phyloP scores from a whole-genome alignment of 345 rosid genomes.

The Erodium maritimum region DNA sequence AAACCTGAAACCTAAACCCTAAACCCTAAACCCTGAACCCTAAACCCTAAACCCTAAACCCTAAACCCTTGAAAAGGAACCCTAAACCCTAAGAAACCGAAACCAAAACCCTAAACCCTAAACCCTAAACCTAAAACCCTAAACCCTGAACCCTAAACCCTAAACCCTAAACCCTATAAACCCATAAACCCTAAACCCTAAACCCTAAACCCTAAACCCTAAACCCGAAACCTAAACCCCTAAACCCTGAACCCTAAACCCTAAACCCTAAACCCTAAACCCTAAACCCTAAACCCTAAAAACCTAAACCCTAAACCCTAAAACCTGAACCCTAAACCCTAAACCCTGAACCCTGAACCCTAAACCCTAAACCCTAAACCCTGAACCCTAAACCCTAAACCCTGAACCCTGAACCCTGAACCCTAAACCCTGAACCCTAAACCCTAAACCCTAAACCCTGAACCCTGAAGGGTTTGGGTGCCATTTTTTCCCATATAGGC shows the following conservation, averaged over 20 bases:
- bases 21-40: slow-evolving; percentile 19
- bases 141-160: slow-evolving; percentile 26
- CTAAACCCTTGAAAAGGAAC: too few species aligned
- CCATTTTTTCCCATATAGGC: too few species aligned
- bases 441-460: slow-evolving; percentile 22
- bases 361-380: slow-evolving; percentile 18
- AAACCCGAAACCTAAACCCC: too few species aligned
- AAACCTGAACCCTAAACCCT: slow-evolving; percentile 20
- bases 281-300: too few species aligned
- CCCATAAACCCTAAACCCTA: slow-evolving; percentile 15
- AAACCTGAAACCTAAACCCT: slow-evolving; percentile 14
- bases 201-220: slow-evolving; percentile 17
- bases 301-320: slow-evolving; percentile 18
- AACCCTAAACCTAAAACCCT: slow-evolving; percentile 22
- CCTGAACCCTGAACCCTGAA: slow-evolving; percentile 18
- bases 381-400: slow-evolving; percentile 12
- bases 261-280: slow-evolving; percentile 16
- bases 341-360: slow-evolving; percentile 17
- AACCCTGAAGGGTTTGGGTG: too few species aligned
- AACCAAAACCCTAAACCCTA: slow-evolving; percentile 23
- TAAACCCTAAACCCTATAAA: slow-evolving; percentile 7
- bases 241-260: slow-evolving; percentile 17
- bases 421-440: slow-evolving; percentile 14
- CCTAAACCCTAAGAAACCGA: too few species aligned
- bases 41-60: slow-evolving; percentile 22